Evolutionary conservation across 768 basidiomycete species (phyloP), one percentile per base, ranked within the genome.

Genomic region (Phlebiopsis gigantea): DNA sequence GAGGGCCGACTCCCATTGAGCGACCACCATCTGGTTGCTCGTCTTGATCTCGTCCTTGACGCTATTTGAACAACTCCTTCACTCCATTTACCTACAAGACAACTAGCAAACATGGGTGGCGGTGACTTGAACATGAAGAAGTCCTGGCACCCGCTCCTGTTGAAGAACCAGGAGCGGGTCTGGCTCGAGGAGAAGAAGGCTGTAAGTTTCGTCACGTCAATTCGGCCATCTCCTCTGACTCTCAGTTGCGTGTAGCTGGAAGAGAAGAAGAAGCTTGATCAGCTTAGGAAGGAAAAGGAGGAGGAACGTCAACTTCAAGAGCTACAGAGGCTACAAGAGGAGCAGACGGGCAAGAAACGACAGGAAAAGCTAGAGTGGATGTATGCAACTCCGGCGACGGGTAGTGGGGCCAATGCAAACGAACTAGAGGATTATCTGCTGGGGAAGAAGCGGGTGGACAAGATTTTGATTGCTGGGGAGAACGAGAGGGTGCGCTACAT

Each of bases 81-180:
- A n/a, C 61, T 47, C 44, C 55, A 46, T 55, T 46, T 29, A 55
- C 46, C 19, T 45, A 30, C 30, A 17, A 50, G 57, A 55, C 56
- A 56, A 65, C 68, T 50, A 67, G 63, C 65, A 79, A 97, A 88
- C 66, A 98, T 98, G 95, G 95, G 95, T 84, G 94, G 95, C 57
- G 95, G 90, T 59, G 95, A 98, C 72, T 79, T 98, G 70, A 98
- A 98, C 69, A 98, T 98, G 95, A 97, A 91, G 75, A 96, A 97
- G 82, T 94, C 92, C 62, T 98, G 95, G 95, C 95, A 98, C 71
- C 95, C 95, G 81, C 86, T 94, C 80, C 90, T 96, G 73, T 73
- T 97, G 73, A 93, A 93, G 71, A 96, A 96, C 75, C 96, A 98
- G 87, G 93, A 96, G 85, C 85, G 90, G 82, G 97, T 98, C 66